These are phyloP conservation scores for Rhizopogon vinicolor DNA, from an alignment of 768 basidiomycete species.

Conservation along the genomic window DNA sequence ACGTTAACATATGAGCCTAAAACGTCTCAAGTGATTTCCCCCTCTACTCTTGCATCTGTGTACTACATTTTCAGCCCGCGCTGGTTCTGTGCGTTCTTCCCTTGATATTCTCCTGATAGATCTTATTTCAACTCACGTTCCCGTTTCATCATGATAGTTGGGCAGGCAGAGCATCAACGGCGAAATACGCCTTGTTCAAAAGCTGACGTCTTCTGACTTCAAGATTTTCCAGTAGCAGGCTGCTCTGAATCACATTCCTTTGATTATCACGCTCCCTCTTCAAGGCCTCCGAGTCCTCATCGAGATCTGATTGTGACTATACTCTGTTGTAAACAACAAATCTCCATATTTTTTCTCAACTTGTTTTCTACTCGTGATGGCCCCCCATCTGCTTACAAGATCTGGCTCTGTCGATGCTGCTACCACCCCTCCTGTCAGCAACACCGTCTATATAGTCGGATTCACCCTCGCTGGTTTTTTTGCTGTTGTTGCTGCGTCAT, in stretches of 20 bases:
- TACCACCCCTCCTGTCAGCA: constrained; percentile 7
- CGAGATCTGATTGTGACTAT: constrained; percentile 4
- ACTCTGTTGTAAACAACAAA: constrained; percentile 5
- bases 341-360: not conserved
- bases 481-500: constrained; percentile 32
- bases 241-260: not conserved
- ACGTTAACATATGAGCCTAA: not conserved
- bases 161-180: not conserved
- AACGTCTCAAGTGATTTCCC: not conserved
- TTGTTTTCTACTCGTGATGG: constrained; percentile 12
- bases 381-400: constrained; percentile 12
- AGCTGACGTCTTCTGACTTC: not conserved
- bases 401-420: not conserved
- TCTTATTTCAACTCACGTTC: not conserved
- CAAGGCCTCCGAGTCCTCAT: not conserved
- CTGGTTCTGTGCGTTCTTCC: not conserved
- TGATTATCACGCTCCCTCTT: not conserved
- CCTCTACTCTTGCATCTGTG: not conserved
- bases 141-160: not conserved
- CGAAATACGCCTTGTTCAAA: not conserved
- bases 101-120: not conserved
- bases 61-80: not conserved
- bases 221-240: not conserved
- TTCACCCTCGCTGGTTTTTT: constrained; percentile 43
- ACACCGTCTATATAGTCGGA: constrained; percentile 43